Conservation (phyloP, 2,329 filamentous ascomycete genomes). For the Trichothecium sympodiale region DNA sequence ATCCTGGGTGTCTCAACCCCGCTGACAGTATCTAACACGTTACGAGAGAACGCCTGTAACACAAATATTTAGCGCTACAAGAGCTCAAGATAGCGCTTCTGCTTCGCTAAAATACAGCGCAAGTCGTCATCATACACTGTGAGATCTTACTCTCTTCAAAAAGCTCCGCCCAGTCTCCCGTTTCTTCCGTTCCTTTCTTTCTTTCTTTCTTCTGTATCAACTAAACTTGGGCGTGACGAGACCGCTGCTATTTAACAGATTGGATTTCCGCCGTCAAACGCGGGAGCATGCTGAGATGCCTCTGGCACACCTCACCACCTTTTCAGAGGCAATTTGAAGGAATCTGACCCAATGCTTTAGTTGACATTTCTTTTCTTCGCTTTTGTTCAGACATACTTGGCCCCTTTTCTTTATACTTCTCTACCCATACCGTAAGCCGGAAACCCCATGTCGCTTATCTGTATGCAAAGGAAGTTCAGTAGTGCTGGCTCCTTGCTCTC, state of each 20-base stretch:
- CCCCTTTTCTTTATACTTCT: background rate
- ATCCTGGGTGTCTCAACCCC: too few species aligned
- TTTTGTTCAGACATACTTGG: background rate
- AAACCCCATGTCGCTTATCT: too few species aligned
- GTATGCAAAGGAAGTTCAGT: slow-evolving; percentile 1
- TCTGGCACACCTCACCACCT: slow-evolving; percentile 53
- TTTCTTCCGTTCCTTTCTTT: slow-evolving; percentile 10
- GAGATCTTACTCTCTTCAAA: too few species aligned
- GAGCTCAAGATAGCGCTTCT: too few species aligned
- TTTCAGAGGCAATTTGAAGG: slow-evolving; percentile 50
- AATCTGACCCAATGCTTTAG: slow-evolving; percentile 47
- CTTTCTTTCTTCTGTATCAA: slow-evolving; percentile 48
- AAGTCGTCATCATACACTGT: too few species aligned
- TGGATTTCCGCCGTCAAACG: slow-evolving; percentile 35
- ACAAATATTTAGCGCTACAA: too few species aligned
- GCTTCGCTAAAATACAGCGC: too few species aligned
- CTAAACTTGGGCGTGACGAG: slow-evolving; percentile 73
- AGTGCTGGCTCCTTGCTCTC: background rate
- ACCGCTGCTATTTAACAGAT: slow-evolving; percentile 47
- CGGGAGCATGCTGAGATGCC: slow-evolving; percentile 55
- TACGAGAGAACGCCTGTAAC: too few species aligned
- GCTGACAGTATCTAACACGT: too few species aligned
- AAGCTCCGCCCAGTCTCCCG: background rate
- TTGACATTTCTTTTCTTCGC: slow-evolving; percentile 17
- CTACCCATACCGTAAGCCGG: too few species aligned